Base-by-base conservation (phyloP, 306 rosid species). In the Chamaecrista fasciculata region DNA sequence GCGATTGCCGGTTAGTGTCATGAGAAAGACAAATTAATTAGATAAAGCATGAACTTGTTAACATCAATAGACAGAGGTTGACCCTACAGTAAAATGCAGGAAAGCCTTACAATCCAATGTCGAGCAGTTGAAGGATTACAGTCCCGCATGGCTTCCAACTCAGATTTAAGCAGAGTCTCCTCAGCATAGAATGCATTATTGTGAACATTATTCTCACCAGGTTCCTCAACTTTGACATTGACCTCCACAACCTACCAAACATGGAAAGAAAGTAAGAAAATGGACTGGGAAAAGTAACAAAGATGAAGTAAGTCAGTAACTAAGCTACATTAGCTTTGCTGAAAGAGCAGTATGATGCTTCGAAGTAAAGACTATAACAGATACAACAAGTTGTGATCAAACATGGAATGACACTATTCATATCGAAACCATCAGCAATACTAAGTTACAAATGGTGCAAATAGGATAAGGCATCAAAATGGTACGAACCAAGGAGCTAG, bases 51-150 rank as follows among this genome's bases (percentile, higher is more conserved):
- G 60, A 42, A 55, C 16, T 16, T 29, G 29, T 29, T 31, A 51
- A 62, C 60, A 70, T 11, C 40, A 69, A 69, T 2, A 40, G 19
- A 52, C 66, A 52, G 16, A 69, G 11, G 9, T 61, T 0, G 56
- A 71, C 40, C 65, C 62, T 36, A n/a, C n/a, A n/a, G n/a, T n/a
- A 62, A 50, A 53, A 47, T 51, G 29, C 15, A 48, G 42, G 59
- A 14, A 66, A 71, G 73, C 76, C 88, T 87, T 86, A 91, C 95
- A 74, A 91, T 87, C 97, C 97, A 91, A 68, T 91, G 97, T 48
- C 97, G 88, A 69, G 95, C 92, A 26, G 89, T 70, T 73, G 81
- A 79, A 62, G 92, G 92, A 71, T 84, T 86, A 80, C 92, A 91
- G 74, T 87, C 95, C 66, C 95, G 86, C 87, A 77, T 86, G 48